Evolutionary conservation across 2,329 filamentous ascomycete species (phyloP).

Genomic region (Mycosphaerella sp.): DNA sequence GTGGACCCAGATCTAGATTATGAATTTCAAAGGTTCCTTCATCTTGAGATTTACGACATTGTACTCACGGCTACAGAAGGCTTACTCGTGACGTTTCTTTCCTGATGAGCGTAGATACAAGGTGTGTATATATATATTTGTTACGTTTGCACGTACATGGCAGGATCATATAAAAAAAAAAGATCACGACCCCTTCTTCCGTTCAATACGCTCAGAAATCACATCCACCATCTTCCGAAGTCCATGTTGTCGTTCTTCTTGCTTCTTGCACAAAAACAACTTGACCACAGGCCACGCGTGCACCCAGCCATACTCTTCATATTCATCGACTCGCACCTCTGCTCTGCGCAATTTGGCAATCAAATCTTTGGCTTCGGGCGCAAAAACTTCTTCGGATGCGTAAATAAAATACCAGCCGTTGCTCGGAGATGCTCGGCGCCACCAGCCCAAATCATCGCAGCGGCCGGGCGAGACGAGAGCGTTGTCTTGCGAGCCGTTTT

Average conservation of each 20-base stretch:
- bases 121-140: no score
- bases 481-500: slow-evolving; percentile 46
- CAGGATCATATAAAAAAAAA: no score
- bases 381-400: slow-evolving; percentile 72
- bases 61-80: no score
- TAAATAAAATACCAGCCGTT: slow-evolving; percentile 65
- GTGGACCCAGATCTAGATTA: no score
- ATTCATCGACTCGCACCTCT: slow-evolving; percentile 49
- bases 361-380: slow-evolving; percentile 59
- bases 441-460: slow-evolving; percentile 59
- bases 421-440: slow-evolving; percentile 59
- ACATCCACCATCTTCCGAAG: slow-evolving; percentile 39
- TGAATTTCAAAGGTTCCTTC: no score
- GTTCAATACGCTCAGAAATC: slow-evolving; percentile 17
- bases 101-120: no score
- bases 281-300: slow-evolving; percentile 77
- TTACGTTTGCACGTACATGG: no score
- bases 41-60: no score
- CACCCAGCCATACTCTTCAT: slow-evolving; percentile 60
- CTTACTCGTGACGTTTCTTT: no score
- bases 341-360: slow-evolving; percentile 50
- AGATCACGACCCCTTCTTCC: slow-evolving; percentile 12
- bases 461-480: slow-evolving; percentile 62
- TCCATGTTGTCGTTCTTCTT: slow-evolving; percentile 43
- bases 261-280: slow-evolving; percentile 48